phyloP scores from a whole-genome alignment of 768 basidiomycete species.

The Tylopilus intermedius region DNA sequence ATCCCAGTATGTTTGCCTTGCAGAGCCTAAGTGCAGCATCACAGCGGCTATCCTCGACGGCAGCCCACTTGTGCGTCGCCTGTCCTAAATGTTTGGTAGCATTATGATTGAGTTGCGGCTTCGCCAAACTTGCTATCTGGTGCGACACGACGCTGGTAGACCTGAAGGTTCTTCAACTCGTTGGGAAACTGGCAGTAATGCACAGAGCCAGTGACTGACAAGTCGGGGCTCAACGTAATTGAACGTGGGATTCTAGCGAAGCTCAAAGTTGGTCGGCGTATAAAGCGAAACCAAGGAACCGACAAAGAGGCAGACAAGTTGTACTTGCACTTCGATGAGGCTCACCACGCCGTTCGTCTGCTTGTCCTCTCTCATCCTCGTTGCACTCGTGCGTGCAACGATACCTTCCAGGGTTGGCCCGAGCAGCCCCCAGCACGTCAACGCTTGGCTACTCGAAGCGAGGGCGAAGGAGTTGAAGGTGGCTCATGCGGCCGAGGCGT shows the following conservation, averaged over 20 bases:
- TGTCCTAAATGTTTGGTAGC: too few species aligned
- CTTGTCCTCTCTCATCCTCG: conserved; percentile 10
- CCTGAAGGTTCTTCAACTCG: too few species aligned
- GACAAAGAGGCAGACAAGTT: background rate
- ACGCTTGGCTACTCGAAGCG: conserved; percentile 53
- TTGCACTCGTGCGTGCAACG: conserved; percentile 7
- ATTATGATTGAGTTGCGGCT: too few species aligned
- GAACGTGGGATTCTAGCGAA: background rate
- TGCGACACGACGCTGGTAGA: too few species aligned
- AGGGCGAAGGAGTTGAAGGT: conserved; percentile 17
- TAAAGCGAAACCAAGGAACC: background rate
- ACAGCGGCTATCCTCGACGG: too few species aligned
- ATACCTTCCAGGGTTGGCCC: conserved; percentile 11
- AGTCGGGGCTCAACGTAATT: background rate
- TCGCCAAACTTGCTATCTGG: too few species aligned
- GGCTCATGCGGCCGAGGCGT: conserved; percentile 6
- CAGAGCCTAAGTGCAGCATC: too few species aligned
- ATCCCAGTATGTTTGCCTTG: too few species aligned
- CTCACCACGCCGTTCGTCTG: conserved; percentile 11
- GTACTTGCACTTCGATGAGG: conserved; percentile 13
- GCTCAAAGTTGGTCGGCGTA: background rate
- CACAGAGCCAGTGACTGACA: too few species aligned
- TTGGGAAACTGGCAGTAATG: too few species aligned
- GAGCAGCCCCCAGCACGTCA: conserved; percentile 56
- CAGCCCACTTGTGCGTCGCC: too few species aligned